Evolutionary conservation across 2,329 filamentous ascomycete genomes (phyloP), one percentile per base, ranked within the genome.

Genomic region (Didymella pinodella): DNA sequence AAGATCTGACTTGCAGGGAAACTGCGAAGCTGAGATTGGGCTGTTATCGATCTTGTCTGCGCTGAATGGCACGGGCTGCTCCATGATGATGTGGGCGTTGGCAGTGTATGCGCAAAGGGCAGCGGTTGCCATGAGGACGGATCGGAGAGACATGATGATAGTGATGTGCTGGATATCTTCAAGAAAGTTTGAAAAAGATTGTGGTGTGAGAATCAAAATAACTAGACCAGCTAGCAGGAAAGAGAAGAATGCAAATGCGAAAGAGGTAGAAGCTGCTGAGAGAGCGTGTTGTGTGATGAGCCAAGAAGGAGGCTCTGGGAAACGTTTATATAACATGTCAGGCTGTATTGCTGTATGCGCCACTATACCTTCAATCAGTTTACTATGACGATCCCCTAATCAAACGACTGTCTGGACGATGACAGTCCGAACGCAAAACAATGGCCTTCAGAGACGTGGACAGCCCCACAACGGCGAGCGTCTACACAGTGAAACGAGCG

Each of bases 41-140:
- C 78, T 77, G 76, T 90, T 95, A 77, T 83, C 81, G 20, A 85
- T 76, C 34, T 77, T 75, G 45, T 68, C 79, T 67, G 65, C 79
- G 69, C 67, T 87, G 91, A 63, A 77, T 0, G 92, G 92, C 1
- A 83, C 76, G 0, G 94, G 93, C 2, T 78, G 81, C 49, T 69
- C 78, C 84, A 97, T 90, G 38, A 85, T 80, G 80, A 97, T 89
- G 75, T 98, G 94, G 34, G 90, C 91, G 55, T 85, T 84, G 68
- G 82, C 84, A 46, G 85, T 65, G 25, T 54, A 50, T 25, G 50
- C 46, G 51, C 56, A 54, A 25, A 59, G 40, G 40, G 56, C 26
- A 43, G 57, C 57, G 22, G 57, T 48, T 61, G 85, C 83, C 69
- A 92, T 18, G 43, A 81, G 74, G 69, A 85, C 72, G 60, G 82